Evolutionary conservation across 192 early-diverging fungal genomes (phyloP).

Genomic region (Backusella westeae): DNA sequence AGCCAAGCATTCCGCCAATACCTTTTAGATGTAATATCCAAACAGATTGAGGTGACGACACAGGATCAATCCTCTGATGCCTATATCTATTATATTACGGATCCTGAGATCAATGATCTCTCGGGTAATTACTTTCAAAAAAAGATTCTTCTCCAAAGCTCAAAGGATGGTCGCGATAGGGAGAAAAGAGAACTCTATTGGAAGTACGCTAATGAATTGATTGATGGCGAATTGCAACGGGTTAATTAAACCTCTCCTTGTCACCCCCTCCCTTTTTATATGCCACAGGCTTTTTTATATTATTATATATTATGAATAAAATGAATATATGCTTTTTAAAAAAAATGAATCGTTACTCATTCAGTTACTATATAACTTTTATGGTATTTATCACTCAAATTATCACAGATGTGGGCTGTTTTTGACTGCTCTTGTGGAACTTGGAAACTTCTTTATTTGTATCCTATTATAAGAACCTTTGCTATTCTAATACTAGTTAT

Average conservation of each 20-base stretch:
- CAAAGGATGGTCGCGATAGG: not conserved
- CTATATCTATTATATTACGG: not conserved
- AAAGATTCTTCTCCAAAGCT: not conserved
- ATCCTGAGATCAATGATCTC: not conserved
- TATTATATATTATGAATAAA: no score
- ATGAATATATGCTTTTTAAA: no score
- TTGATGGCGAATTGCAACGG: not conserved
- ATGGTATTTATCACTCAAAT: no score
- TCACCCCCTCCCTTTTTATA: no score
- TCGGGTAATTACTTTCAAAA: not conserved
- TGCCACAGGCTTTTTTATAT: no score
- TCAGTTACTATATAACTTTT: no score
- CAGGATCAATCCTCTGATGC: not conserved
- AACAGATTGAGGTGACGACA: not conserved
- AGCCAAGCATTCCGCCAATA: not conserved
- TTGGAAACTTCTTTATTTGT: no score
- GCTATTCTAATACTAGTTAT: no score
- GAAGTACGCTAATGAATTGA: not conserved
- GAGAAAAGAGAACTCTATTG: not conserved
- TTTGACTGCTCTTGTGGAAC: no score
- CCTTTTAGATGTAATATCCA: not conserved
- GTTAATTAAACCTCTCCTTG: not conserved
- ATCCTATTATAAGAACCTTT: no score
- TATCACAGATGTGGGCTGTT: no score
- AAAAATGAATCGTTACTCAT: no score